Conservation (phyloP, 257 asterid genomes). For the Nicotiana otophora region DNA sequence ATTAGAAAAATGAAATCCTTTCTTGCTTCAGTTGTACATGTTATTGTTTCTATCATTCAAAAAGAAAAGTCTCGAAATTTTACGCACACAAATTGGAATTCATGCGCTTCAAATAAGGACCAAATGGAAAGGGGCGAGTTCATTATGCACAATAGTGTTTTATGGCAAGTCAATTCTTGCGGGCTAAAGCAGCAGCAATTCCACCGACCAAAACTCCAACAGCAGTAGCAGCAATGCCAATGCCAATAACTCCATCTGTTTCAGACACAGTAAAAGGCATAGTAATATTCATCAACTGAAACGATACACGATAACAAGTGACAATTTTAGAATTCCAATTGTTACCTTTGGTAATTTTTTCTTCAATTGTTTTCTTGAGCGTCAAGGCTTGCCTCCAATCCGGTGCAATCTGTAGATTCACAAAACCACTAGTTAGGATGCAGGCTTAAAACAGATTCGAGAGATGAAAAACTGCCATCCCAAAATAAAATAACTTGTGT, state of each 20-base stretch:
- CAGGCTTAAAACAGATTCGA: neutral
- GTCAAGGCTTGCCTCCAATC: slow-evolving; percentile 86
- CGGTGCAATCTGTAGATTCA: slow-evolving; percentile 55
- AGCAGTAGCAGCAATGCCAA: slow-evolving; percentile 85
- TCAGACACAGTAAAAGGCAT: neutral
- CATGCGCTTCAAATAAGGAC: neutral
- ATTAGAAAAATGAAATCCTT: neutral
- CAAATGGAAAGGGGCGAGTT: neutral
- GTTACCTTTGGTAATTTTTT: slow-evolving; percentile 71
- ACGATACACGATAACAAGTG: neutral
- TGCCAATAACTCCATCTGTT: slow-evolving; percentile 78
- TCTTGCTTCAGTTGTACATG: neutral
- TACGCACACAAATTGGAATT: neutral
- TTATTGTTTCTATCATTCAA: neutral
- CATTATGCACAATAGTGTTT: neutral
- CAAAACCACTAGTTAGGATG: neutral
- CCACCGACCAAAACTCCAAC: slow-evolving; percentile 84
- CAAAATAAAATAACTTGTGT: neutral
- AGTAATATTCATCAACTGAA: neutral
- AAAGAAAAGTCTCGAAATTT: neutral
- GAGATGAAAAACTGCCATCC: neutral
- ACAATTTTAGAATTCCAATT: neutral
- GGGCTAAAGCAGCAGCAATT: slow-evolving; percentile 60
- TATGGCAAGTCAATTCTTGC: slow-evolving; percentile 51
- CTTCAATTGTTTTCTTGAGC: slow-evolving; percentile 83